A percentile compares a stretch with the other conserved stretches of the same genome.
Evolutionary conservation across 2,329 filamentous ascomycete species (phyloP).

Genomic region (Colletotrichum truncatum): DNA sequence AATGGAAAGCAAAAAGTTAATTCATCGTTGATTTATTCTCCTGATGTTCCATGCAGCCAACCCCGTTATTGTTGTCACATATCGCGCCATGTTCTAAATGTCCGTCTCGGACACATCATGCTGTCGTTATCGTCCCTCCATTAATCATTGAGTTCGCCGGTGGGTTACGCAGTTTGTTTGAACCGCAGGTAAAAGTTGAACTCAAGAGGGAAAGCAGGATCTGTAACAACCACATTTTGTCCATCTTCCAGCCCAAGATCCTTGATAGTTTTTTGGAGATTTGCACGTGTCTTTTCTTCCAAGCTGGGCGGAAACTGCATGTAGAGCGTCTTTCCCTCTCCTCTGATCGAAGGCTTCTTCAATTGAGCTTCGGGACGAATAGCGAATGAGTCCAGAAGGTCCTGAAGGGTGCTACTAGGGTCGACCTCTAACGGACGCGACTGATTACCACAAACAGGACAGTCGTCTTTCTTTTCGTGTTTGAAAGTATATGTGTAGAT

Average conservation of each 20-base stretch:
- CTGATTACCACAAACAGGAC: slow-evolving; percentile 89
- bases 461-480: slow-evolving; percentile 93
- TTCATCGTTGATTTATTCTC: slow-evolving; percentile 6
- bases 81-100: neutral
- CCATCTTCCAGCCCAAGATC: slow-evolving; percentile 80
- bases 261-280: slow-evolving; percentile 79
- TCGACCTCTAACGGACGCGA: slow-evolving; percentile 80
- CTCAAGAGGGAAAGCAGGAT: slow-evolving; percentile 85
- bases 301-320: slow-evolving; percentile 85
- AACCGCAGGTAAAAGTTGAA: slow-evolving; percentile 66
- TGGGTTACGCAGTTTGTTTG: slow-evolving; percentile 37
- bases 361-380: slow-evolving; percentile 89
- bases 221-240: slow-evolving; percentile 90
- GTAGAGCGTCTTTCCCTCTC: slow-evolving; percentile 85
- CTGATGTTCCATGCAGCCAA: neutral
- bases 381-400: slow-evolving; percentile 86
- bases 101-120: neutral
- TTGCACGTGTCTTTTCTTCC: slow-evolving; percentile 84
- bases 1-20: slow-evolving; percentile 29
- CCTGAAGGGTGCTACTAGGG: slow-evolving; percentile 76
- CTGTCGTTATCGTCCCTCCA: slow-evolving; percentile 15
- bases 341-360: slow-evolving; percentile 88
- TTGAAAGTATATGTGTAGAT: slow-evolving; percentile 98
- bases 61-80: neutral
- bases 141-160: neutral